These are phyloP conservation scores for Suhomyces maxii DNA, from an alignment of 1,139 yeast genomes.

Conservation along the genomic window DNA sequence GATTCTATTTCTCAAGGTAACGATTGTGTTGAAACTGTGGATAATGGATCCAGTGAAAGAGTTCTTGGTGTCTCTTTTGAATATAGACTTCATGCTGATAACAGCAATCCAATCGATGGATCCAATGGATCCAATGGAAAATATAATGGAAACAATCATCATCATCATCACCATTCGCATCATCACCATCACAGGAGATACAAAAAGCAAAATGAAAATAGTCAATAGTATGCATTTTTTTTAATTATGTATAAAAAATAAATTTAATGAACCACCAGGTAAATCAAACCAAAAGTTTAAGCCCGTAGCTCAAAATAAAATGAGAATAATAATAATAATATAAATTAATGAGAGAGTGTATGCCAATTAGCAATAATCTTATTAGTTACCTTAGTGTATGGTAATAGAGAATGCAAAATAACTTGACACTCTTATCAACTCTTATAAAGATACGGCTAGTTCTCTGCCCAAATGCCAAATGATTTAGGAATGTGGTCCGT, in stretches of 20 bases:
- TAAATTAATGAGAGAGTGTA: too few relatives aligned
- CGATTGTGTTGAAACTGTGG: conserved; percentile 32
- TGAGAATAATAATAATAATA: too few relatives aligned
- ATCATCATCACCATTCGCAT: conserved; percentile 9
- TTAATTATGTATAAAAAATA: too few relatives aligned
- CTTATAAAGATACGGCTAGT: too few relatives aligned
- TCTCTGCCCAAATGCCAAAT: too few relatives aligned
- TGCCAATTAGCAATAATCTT: too few relatives aligned
- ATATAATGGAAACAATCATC: conserved; percentile 7
- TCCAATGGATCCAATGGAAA: conserved; percentile 8
- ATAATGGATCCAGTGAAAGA: conserved; percentile 40
- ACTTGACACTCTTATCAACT: too few relatives aligned
- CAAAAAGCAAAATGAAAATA: conserved; percentile 4
- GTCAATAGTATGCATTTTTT: too few relatives aligned
- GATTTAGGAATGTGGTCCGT: too few relatives aligned
- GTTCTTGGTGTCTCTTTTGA: conserved; percentile 49
- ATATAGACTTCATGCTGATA: conserved; percentile 47
- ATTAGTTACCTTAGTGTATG: too few relatives aligned
- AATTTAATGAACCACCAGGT: background rate
- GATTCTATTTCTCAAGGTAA: conserved; percentile 42
- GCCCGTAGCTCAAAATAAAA: too few relatives aligned
- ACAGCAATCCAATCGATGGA: conserved; percentile 20
- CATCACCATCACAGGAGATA: conserved; percentile 13
- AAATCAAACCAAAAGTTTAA: background rate
- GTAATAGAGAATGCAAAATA: too few relatives aligned